These are phyloP conservation scores for Xerocomus amazonicus DNA, from an alignment of 1,284 basidiomycete species.

Conservation along the genomic window DNA sequence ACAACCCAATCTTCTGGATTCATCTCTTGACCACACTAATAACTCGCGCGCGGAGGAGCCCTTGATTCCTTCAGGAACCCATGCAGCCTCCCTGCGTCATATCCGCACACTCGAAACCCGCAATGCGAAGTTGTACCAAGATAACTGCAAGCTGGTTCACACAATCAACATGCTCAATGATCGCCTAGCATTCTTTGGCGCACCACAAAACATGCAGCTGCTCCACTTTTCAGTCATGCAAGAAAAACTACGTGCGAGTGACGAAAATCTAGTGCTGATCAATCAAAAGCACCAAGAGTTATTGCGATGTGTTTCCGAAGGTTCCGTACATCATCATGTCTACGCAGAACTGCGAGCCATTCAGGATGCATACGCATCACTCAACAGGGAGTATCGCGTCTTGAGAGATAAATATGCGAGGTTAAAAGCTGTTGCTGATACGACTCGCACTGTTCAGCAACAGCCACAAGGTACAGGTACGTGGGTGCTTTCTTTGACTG, in stretches of 20 bases:
- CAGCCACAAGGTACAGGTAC: conserved; percentile 8
- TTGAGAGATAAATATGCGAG: conserved; percentile 25
- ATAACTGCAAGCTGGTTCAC: conserved; percentile 43
- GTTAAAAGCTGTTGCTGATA: conserved; percentile 13
- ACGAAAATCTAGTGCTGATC: conserved; percentile 15
- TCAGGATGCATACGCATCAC: conserved; percentile 15
- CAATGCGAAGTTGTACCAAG: conserved; percentile 49
- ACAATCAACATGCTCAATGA: conserved; percentile 32
- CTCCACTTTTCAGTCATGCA: conserved; percentile 23
- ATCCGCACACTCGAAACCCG: conserved; percentile 36
- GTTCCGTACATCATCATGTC: conserved; percentile 19
- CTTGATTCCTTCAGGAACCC: conserved; percentile 37
- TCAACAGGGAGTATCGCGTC: conserved; percentile 22
- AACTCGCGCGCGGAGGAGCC: conserved; percentile 36
- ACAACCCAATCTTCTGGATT: conserved; percentile 33
- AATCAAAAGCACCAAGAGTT: conserved; percentile 27
- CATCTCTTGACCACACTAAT: conserved; percentile 26
- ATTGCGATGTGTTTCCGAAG: conserved; percentile 12
- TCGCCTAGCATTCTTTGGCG: conserved; percentile 22
- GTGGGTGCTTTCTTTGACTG: background rate
- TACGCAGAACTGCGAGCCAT: conserved; percentile 18
- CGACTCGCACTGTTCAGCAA: conserved; percentile 8
- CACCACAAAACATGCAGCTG: conserved; percentile 16
- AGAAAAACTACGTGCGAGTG: conserved; percentile 24
- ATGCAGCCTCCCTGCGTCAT: conserved; percentile 33